Evolutionary conservation across 2,329 filamentous ascomycete species (phyloP).

Genomic region (Xylaria multiplex): DNA sequence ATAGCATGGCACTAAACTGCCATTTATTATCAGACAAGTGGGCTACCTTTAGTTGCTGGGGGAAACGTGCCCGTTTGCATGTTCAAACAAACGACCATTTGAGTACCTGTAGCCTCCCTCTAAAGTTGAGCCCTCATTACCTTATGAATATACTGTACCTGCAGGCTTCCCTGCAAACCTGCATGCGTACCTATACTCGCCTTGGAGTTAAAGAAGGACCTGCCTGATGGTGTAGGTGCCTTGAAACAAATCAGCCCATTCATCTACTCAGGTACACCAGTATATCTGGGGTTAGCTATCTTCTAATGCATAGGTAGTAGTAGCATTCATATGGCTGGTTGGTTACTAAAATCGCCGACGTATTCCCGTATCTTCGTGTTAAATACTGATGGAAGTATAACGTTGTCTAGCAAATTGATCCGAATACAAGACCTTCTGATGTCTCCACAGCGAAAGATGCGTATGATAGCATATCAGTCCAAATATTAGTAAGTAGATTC

Average conservation of each 20-base stretch:
- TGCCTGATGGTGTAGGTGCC: not conserved
- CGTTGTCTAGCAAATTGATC: not conserved
- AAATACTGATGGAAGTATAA: not conserved
- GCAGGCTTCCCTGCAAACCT: too few species aligned
- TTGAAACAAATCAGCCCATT: too few species aligned
- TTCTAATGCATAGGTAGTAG: not conserved
- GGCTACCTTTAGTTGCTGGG: not conserved
- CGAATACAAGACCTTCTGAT: not conserved
- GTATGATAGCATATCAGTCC: too few species aligned
- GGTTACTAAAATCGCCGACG: not conserved
- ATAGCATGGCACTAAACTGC: not conserved
- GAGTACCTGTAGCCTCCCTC: not conserved
- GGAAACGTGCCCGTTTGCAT: not conserved
- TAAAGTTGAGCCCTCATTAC: not conserved
- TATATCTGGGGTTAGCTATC: too few species aligned
- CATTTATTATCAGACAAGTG: not conserved
- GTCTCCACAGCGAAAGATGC: too few species aligned
- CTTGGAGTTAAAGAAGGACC: not conserved
- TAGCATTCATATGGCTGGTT: too few species aligned
- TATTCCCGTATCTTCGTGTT: not conserved
- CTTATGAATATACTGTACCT: too few species aligned
- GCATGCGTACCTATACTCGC: too few species aligned
- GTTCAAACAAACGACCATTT: not conserved
- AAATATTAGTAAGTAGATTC: too few species aligned
- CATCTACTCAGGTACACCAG: too few species aligned